phyloP scores from a whole-genome alignment of 2,329 filamentous ascomycete genomes.

The Exophiala bonariae region DNA sequence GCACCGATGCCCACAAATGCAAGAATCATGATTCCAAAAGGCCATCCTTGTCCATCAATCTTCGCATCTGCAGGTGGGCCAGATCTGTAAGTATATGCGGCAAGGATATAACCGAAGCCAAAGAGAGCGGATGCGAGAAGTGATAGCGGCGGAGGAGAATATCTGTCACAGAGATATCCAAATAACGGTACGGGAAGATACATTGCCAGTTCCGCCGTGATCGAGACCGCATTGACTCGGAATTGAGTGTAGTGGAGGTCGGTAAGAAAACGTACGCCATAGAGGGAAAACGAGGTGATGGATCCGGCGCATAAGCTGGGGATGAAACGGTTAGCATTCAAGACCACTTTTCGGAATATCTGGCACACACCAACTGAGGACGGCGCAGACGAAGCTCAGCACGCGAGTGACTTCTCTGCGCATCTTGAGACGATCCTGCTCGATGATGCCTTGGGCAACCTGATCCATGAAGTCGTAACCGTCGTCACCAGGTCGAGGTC shows the following conservation, averaged over 20 bases:
- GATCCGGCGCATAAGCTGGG: slow-evolving; percentile 77
- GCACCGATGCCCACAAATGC: slow-evolving; percentile 81
- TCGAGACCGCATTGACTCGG: slow-evolving; percentile 87
- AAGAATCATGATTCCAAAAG: slow-evolving; percentile 79
- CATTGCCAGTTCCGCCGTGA: slow-evolving; percentile 81
- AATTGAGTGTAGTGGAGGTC: slow-evolving; percentile 85
- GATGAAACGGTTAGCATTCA: not conserved
- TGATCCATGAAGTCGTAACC: slow-evolving; percentile 56
- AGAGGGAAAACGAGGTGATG: slow-evolving; percentile 90
- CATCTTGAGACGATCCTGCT: slow-evolving; percentile 57
- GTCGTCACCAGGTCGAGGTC: slow-evolving; percentile 29
- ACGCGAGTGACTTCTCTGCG: slow-evolving; percentile 54
- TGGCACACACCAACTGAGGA: slow-evolving; percentile 54
- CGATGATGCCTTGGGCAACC: slow-evolving; percentile 61
- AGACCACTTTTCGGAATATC: not conserved
- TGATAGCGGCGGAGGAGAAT: slow-evolving; percentile 75
- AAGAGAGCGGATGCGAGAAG: slow-evolving; percentile 73
- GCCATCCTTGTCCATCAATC: slow-evolving; percentile 57
- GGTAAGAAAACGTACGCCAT: slow-evolving; percentile 85
- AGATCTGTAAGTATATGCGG: slow-evolving; percentile 73
- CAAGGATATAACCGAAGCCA: slow-evolving; percentile 77
- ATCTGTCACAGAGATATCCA: slow-evolving; percentile 88
- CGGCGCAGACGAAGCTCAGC: slow-evolving; percentile 60
- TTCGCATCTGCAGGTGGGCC: slow-evolving; percentile 52
- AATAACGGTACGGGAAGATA: slow-evolving; percentile 90